Evolutionary conservation across 2,329 filamentous ascomycete species (phyloP).

Genomic region (Stagonosporopsis vannaccii): DNA sequence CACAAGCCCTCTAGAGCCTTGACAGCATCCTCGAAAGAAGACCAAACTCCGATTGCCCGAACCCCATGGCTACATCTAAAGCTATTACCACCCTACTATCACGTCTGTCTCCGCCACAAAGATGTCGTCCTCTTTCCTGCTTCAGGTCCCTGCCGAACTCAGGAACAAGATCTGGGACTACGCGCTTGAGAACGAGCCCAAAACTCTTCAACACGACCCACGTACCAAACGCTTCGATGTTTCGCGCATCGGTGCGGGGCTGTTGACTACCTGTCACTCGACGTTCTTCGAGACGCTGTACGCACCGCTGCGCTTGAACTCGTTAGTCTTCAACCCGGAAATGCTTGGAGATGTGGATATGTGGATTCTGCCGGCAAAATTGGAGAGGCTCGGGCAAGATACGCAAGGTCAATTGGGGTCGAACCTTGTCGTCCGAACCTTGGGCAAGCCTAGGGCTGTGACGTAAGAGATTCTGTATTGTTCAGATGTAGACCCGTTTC

Average conservation of each 20-base stretch:
- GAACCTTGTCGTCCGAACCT: background rate
- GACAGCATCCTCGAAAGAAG: no score
- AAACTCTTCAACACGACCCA: background rate
- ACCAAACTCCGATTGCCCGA: background rate
- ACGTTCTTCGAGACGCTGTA: conserved; percentile 22
- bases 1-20: no score
- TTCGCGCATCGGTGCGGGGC: conserved; percentile 18
- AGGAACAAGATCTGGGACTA: conserved; percentile 2
- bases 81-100: background rate
- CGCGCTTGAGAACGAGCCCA: background rate
- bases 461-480: background rate
- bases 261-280: conserved; percentile 24
- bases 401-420: background rate
- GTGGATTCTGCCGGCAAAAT: background rate
- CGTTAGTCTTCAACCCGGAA: background rate
- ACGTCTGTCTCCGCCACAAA: no score
- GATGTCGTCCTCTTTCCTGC: background rate
- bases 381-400: background rate
- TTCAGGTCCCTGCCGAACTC: conserved; percentile 1
- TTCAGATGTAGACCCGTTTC: background rate
- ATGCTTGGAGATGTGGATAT: background rate
- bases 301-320: conserved; percentile 17
- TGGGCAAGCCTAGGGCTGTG: background rate
- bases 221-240: conserved; percentile 20
- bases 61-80: background rate